phyloP scores from a whole-genome alignment of 768 basidiomycete genomes.

The Boletus coccyginus region DNA sequence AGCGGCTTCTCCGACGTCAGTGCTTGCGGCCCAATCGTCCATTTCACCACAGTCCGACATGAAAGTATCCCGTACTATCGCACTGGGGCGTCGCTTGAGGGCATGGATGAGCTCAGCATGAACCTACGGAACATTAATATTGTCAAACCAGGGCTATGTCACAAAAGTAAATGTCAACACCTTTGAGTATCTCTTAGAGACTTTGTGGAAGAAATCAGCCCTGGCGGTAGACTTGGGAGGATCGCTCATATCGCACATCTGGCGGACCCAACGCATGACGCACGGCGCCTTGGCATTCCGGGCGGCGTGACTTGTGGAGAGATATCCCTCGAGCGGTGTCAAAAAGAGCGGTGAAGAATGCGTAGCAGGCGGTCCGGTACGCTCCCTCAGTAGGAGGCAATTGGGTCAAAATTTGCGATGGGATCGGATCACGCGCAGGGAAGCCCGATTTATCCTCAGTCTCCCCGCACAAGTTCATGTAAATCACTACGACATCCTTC shows the following conservation, averaged over 20 bases:
- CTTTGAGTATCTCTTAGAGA: neutral
- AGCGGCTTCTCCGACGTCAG: too few relatives aligned
- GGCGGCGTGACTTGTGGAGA: neutral
- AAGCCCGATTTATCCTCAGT: too few relatives aligned
- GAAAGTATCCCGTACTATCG: too few relatives aligned
- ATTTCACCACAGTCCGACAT: too few relatives aligned
- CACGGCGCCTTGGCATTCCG: too few relatives aligned
- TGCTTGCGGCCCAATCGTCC: too few relatives aligned
- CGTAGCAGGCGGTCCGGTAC: slow-evolving; percentile 6
- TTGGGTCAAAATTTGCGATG: slow-evolving; percentile 11
- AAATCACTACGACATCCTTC: slow-evolving; percentile 13
- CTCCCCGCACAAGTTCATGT: slow-evolving; percentile 11
- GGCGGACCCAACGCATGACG: neutral
- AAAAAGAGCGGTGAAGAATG: slow-evolving; percentile 17
- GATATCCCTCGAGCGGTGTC: neutral
- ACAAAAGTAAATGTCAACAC: neutral
- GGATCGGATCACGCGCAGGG: neutral
- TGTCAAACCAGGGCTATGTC: rapidly evolving
- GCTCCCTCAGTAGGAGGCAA: neutral
- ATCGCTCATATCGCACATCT: slow-evolving; percentile 4
- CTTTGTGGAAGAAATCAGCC: neutral
- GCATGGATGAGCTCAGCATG: neutral
- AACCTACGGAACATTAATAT: neutral
- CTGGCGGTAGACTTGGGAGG: neutral
- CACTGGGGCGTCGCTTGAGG: too few relatives aligned